Conservation (phyloP, 768 basidiomycete species). For the Saitozyma sp. region DNA sequence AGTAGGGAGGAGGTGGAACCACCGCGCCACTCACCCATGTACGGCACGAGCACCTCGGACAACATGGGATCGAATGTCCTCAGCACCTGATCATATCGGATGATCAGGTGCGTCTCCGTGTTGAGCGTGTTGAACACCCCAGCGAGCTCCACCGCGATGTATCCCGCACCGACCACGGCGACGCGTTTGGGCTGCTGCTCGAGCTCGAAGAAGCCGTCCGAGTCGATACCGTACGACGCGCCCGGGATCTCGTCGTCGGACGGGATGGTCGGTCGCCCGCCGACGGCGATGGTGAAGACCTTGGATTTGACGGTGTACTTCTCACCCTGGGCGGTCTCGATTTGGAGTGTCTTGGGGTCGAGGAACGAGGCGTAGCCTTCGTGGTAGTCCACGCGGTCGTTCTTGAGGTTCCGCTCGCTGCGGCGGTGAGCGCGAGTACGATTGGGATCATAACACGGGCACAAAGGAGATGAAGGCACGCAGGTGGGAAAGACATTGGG, state of each 20-base stretch:
- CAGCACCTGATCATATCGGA: conserved; percentile 83
- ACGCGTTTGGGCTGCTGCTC: conserved; percentile 88
- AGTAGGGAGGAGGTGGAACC: background rate
- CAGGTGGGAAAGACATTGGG: background rate
- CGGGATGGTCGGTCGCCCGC: conserved; percentile 79
- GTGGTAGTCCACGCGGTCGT: conserved; percentile 85
- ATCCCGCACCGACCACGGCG: conserved; percentile 92
- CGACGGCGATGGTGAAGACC: conserved; percentile 78
- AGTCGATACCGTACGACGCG: conserved; percentile 78
- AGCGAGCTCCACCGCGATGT: conserved; percentile 95
- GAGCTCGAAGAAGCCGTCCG: conserved; percentile 95
- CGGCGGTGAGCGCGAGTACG: background rate
- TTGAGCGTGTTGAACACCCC: conserved; percentile 90
- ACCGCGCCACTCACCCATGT: conserved; percentile 63
- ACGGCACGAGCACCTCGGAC: conserved; percentile 77
- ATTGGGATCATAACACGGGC: no score
- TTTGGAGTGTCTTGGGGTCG: conserved; percentile 69
- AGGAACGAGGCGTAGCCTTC: conserved; percentile 72
- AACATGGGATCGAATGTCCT: conserved; percentile 87
- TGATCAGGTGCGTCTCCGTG: conserved; percentile 86
- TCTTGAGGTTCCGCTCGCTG: conserved; percentile 74
- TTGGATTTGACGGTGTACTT: conserved; percentile 74
- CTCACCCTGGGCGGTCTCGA: conserved; percentile 63
- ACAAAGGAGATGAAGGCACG: no score
- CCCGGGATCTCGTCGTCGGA: conserved; percentile 79